Conservation (phyloP, 164 flowering plant species). For the Euptelea pleiosperma region DNA sequence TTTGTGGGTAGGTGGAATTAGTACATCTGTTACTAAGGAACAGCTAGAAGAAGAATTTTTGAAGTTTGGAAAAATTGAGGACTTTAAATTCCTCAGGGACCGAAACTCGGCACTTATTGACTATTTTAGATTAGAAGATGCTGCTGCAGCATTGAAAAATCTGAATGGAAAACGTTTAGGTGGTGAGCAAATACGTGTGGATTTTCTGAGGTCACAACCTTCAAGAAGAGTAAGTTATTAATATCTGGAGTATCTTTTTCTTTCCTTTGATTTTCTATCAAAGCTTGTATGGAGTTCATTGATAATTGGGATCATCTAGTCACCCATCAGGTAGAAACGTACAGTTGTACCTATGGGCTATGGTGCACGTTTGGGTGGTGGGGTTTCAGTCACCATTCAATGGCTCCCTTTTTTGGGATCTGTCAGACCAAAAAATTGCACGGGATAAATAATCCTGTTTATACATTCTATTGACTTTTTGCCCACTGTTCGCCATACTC, state of each 20-base stretch:
- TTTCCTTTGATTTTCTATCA: neutral
- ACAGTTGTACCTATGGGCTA: too few relatives aligned
- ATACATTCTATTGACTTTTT: too few relatives aligned
- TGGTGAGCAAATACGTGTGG: conserved; percentile 80
- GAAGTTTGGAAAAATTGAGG: conserved; percentile 86
- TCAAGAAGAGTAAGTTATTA: conserved; percentile 69
- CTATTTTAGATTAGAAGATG: conserved; percentile 70
- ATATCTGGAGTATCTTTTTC: too few relatives aligned
- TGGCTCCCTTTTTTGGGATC: too few relatives aligned
- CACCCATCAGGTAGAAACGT: too few relatives aligned
- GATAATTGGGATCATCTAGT: too few relatives aligned
- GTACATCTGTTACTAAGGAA: conserved; percentile 63
- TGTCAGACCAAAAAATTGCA: too few relatives aligned
- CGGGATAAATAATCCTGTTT: too few relatives aligned
- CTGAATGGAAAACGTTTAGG: conserved; percentile 76
- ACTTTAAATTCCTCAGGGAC: conserved; percentile 71
- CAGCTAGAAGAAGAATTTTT: conserved; percentile 66
- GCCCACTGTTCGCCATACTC: too few relatives aligned
- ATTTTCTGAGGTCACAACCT: conserved; percentile 74
- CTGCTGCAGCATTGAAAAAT: conserved; percentile 64
- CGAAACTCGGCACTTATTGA: conserved; percentile 71
- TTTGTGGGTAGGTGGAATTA: conserved; percentile 90
- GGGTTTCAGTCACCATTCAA: too few relatives aligned
- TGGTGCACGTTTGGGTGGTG: too few relatives aligned
- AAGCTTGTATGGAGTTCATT: neutral